These are phyloP conservation scores for Myxozyma melibiosi DNA, from an alignment of 805 yeast genomes.

Conservation along the genomic window DNA sequence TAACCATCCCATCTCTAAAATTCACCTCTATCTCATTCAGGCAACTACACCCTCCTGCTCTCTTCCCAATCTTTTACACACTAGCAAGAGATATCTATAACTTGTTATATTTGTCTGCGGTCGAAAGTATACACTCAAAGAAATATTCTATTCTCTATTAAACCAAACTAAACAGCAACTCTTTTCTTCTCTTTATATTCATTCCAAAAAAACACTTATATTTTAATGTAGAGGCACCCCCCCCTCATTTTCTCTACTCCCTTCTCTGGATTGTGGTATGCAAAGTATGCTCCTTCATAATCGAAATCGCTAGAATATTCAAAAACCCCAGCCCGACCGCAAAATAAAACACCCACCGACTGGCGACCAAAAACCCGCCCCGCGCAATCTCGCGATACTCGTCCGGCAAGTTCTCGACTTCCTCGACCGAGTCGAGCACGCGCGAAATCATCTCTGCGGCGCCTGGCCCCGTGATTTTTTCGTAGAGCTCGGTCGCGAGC, in stretches of 20 bases:
- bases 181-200: no score
- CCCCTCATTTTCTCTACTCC: no score
- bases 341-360: constrained; percentile 53
- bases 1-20: no score
- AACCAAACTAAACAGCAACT: no score
- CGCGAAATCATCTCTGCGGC: constrained; percentile 39
- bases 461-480: constrained; percentile 38
- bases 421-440: constrained; percentile 57
- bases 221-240: not conserved
- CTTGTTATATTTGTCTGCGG: no score
- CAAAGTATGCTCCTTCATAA: constrained; percentile 59
- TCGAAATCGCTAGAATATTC: constrained; percentile 48
- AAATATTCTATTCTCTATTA: no score
- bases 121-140: no score
- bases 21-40: no score
- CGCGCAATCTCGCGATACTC: constrained; percentile 47
- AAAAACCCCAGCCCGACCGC: constrained; percentile 48
- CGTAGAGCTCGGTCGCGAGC: constrained; percentile 42
- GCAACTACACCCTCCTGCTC: no score
- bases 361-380: constrained; percentile 52
- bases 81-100: no score
- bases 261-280: constrained; percentile 47
- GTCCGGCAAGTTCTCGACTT: constrained; percentile 52
- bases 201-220: not conserved
- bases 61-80: no score